Conservation (phyloP, 345 rosid genomes). For the Hirschfeldia incana region DNA sequence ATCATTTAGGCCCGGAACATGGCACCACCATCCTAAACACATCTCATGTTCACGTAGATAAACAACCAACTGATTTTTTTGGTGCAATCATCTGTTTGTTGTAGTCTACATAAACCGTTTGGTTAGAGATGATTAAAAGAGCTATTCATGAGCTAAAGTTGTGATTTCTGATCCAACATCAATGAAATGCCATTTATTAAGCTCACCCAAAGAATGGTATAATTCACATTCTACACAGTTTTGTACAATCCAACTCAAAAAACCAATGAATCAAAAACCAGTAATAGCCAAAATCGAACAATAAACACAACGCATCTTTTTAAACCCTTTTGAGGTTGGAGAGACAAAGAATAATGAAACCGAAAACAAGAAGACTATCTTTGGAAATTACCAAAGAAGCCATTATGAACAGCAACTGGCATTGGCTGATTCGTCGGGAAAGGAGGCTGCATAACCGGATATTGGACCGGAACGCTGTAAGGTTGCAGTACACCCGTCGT, state of each 20-base stretch:
- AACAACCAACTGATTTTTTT: neutral
- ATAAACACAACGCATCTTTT: neutral
- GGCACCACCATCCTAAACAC: constrained; percentile 87
- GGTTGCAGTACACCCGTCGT: constrained; percentile 50
- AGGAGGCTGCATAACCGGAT: constrained; percentile 52
- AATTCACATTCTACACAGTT: neutral
- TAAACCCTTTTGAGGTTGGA: neutral
- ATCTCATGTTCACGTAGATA: neutral
- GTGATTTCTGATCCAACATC: neutral
- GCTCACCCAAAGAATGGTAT: neutral
- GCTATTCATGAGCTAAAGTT: constrained; percentile 6
- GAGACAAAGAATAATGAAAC: constrained; percentile 24
- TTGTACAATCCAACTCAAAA: neutral
- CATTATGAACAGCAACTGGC: constrained; percentile 46
- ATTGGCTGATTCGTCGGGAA: constrained; percentile 43
- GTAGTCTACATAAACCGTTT: constrained; percentile 20
- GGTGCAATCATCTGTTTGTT: constrained; percentile 18
- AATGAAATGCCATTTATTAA: neutral
- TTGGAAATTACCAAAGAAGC: constrained; percentile 47
- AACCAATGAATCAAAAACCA: neutral
- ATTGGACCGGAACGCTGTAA: constrained; percentile 42
- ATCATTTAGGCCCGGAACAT: constrained; percentile 83
- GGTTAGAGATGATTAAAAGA: constrained; percentile 7
- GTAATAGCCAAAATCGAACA: neutral
- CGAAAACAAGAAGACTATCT: constrained; percentile 7